Evolutionary conservation across 345 rosid genomes (phyloP).

Genomic region (Durio zibethinus): DNA sequence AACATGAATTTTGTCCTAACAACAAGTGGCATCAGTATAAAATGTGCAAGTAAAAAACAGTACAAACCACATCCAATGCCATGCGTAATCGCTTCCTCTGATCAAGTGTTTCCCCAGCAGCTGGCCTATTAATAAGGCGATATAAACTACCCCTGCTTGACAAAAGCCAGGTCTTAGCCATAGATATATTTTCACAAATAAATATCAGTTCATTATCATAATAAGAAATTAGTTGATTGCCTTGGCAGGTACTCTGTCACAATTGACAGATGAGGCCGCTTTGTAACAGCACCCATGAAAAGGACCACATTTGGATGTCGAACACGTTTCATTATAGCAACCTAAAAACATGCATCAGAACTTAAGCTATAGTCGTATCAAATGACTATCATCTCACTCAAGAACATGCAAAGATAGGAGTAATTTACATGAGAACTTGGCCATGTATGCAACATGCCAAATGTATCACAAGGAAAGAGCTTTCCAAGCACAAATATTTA

Average conservation of each 20-base stretch:
- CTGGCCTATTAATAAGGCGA: slow-evolving; percentile 84
- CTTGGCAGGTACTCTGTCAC: slow-evolving; percentile 93
- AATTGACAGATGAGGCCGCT: slow-evolving; percentile 78
- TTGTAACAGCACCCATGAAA: slow-evolving; percentile 99
- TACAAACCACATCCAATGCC: slow-evolving; percentile 91
- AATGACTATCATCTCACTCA: not conserved
- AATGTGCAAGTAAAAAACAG: slow-evolving; percentile 2
- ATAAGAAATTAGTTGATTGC: slow-evolving; percentile 29
- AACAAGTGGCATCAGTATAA: not conserved
- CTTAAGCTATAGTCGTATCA: not conserved
- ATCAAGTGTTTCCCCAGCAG: slow-evolving; percentile 80
- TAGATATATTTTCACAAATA: not conserved
- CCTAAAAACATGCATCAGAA: slow-evolving; percentile 36
- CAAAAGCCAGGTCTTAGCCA: slow-evolving; percentile 6
- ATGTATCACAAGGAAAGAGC: not conserved
- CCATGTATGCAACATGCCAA: not conserved
- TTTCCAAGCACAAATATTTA: not conserved
- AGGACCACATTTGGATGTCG: slow-evolving; percentile 98
- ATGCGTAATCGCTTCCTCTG: slow-evolving; percentile 83
- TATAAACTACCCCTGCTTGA: slow-evolving; percentile 85
- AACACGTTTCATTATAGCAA: slow-evolving; percentile 94
- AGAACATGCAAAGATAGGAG: not conserved
- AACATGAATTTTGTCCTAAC: slow-evolving; percentile 9
- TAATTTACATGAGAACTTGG: not conserved
- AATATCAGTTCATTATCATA: not conserved